Conservation (phyloP, 305 asterid genomes). For the Fraxinus greggii region DNA sequence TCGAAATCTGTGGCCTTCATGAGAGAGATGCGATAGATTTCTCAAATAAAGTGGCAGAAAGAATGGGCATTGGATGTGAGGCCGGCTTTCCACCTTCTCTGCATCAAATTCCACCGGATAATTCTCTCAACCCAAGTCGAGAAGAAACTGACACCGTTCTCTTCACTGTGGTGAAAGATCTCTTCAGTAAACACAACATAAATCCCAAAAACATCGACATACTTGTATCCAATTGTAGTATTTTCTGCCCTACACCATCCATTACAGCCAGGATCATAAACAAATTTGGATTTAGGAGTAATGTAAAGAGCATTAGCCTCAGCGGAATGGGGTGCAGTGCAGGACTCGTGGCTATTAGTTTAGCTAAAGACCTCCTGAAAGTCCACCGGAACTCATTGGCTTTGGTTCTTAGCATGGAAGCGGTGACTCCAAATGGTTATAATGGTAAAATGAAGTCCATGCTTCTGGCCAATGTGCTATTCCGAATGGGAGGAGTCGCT, state of each 20-base stretch:
- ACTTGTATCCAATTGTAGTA: conserved; percentile 59
- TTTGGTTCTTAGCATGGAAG: conserved; percentile 54
- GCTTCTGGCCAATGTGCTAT: conserved; percentile 47
- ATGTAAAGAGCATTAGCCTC: conserved; percentile 45
- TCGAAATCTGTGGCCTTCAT: conserved; percentile 22
- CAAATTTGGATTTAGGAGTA: conserved; percentile 46
- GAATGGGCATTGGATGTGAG: conserved; percentile 46
- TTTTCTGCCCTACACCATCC: conserved; percentile 64
- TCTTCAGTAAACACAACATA: conserved; percentile 38
- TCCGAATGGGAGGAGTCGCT: conserved; percentile 60
- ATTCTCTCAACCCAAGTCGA: conserved; percentile 26
- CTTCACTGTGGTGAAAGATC: conserved; percentile 40
- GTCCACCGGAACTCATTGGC: conserved; percentile 40
- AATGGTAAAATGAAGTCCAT: conserved; percentile 37
- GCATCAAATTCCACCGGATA: conserved; percentile 46
- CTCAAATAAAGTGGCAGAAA: conserved; percentile 32
- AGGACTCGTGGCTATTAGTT: conserved; percentile 38
- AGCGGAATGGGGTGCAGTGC: conserved; percentile 79
- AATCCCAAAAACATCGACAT: conserved; percentile 45
- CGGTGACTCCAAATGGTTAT: conserved; percentile 45
- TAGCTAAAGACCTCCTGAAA: conserved; percentile 48
- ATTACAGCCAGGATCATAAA: conserved; percentile 48
- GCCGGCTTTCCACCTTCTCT: conserved; percentile 41
- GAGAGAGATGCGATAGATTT: conserved; percentile 37
- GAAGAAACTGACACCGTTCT: conserved; percentile 42